A percentile compares a stretch with the other conserved stretches of the same genome.
phyloP scores from a whole-genome alignment of 2,329 filamentous ascomycete genomes.

The Cytospora schulzeri region DNA sequence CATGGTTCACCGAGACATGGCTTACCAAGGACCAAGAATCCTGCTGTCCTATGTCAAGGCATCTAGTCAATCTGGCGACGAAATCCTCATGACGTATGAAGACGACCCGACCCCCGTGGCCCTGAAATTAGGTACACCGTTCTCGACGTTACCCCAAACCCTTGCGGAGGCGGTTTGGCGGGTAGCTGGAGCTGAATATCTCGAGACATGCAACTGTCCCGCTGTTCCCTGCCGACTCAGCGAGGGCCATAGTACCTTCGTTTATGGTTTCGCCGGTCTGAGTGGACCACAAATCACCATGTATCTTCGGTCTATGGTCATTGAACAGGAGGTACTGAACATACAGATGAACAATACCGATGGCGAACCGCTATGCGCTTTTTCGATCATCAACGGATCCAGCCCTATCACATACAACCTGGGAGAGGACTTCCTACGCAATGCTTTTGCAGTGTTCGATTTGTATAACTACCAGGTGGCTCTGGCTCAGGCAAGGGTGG shows the following conservation, averaged over 20 bases:
- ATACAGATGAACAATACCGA: not conserved
- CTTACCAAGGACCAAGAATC: not conserved
- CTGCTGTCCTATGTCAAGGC: not conserved
- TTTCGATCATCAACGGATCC: not conserved
- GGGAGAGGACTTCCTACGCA: conserved; percentile 2
- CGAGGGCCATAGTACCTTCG: not conserved
- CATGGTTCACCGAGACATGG: not conserved
- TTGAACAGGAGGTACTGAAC: not conserved
- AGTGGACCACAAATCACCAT: not conserved
- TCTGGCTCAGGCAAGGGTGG: not conserved
- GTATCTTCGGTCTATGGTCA: not conserved
- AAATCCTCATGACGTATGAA: not conserved
- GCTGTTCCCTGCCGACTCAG: not conserved
- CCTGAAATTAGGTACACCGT: not conserved
- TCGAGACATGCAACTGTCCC: not conserved
- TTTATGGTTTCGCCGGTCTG: not conserved
- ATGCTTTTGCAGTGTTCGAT: conserved; percentile 1
- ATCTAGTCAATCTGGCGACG: not conserved
- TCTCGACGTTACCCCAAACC: not conserved
- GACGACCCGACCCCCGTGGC: not conserved
- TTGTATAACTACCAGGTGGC: not conserved
- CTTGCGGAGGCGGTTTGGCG: not conserved
- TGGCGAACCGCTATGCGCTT: conserved; percentile 1
- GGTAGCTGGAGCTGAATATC: not conserved
- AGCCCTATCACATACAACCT: not conserved